Evolutionary conservation across 257 asterid genomes (phyloP).

Genomic region (Solanum corneliomulleri): DNA sequence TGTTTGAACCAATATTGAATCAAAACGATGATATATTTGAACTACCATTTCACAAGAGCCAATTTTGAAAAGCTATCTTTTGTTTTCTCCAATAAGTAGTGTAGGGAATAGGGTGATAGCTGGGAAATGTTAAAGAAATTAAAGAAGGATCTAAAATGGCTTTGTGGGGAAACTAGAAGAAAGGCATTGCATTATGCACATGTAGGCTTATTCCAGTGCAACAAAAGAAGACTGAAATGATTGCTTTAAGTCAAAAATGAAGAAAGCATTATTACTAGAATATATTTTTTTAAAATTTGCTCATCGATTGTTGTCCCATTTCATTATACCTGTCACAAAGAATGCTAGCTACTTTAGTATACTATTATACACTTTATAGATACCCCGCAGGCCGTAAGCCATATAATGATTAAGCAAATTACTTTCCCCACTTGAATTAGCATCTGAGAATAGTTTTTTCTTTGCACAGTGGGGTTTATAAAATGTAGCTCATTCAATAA

Average conservation of each 20-base stretch:
- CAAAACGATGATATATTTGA: background rate
- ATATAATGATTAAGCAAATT: background rate
- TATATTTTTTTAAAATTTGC: background rate
- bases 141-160: background rate
- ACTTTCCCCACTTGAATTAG: slow-evolving; percentile 1
- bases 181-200: background rate
- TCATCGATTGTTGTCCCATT: background rate
- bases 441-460: background rate
- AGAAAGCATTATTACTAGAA: background rate
- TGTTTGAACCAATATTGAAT: background rate
- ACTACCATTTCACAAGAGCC: background rate
- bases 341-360: background rate
- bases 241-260: slow-evolving; percentile 6
- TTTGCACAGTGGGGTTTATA: background rate
- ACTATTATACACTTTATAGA: background rate
- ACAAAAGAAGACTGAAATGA: background rate
- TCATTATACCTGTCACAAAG: background rate
- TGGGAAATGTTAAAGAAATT: background rate
- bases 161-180: background rate
- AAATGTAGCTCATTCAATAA: background rate
- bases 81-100: background rate
- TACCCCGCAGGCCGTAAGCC: background rate
- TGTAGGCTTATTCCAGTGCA: slow-evolving; percentile 1
- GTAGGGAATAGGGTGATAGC: background rate
- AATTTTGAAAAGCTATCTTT: background rate